Conservation (phyloP, 495 filamentous ascomycete genomes). For the Penicillium soppii region DNA sequence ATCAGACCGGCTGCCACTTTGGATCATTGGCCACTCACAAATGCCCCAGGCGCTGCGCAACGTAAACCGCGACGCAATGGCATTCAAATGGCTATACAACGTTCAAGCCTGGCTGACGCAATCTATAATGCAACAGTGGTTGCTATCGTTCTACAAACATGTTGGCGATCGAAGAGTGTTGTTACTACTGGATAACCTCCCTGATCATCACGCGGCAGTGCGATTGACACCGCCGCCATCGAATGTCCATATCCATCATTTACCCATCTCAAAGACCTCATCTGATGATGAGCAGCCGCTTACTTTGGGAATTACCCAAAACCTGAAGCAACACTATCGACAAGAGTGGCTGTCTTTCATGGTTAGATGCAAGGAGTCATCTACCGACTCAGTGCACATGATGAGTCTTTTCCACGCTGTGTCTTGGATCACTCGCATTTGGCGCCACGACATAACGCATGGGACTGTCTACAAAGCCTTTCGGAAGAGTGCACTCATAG, state of each 20-base stretch:
- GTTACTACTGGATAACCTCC: constrained; percentile 25
- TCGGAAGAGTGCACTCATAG: constrained; percentile 3
- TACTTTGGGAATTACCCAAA: constrained; percentile 26
- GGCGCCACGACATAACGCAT: constrained; percentile 9
- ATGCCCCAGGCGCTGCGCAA: constrained; percentile 13
- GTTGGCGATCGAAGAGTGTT: constrained; percentile 21
- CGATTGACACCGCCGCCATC: constrained; percentile 15
- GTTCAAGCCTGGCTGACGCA: constrained; percentile 21
- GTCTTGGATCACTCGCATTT: constrained; percentile 5
- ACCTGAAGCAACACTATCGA: constrained; percentile 24
- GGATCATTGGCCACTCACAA: constrained; percentile 23
- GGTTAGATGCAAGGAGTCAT: background rate
- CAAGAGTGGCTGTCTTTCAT: constrained; percentile 16
- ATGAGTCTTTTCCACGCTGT: constrained; percentile 7
- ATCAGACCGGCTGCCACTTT: constrained; percentile 18
- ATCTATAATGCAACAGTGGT: constrained; percentile 23
- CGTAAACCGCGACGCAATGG: constrained; percentile 13
- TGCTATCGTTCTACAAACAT: constrained; percentile 23
- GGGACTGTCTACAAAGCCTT: constrained; percentile 6
- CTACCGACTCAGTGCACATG: background rate
- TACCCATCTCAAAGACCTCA: constrained; percentile 11
- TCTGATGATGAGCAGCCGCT: constrained; percentile 20
- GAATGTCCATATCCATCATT: constrained; percentile 21
- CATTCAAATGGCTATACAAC: constrained; percentile 17
- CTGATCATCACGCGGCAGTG: constrained; percentile 16